Percentiles rank a stretch among this genome's conserved stretches.
These are phyloP conservation scores for Lycium ferocissimum DNA, from an alignment of 257 asterid genomes.

Conservation along the genomic window DNA sequence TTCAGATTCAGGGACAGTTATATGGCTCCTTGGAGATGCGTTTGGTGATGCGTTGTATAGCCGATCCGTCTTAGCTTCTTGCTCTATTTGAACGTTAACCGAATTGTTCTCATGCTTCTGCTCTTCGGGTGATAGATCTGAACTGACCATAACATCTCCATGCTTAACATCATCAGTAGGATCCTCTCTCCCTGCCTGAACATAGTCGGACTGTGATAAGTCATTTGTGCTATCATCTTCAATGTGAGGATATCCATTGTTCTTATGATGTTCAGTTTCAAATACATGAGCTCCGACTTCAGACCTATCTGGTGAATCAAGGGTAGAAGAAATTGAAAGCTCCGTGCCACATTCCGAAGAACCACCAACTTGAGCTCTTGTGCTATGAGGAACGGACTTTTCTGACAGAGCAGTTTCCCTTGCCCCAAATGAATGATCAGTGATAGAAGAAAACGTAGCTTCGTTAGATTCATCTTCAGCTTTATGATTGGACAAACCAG, in stretches of 20 bases:
- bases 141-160: constrained; percentile 36
- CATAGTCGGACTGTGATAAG: constrained; percentile 39
- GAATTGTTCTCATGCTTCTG: constrained; percentile 52
- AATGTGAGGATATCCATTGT: constrained; percentile 41
- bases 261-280: constrained; percentile 43
- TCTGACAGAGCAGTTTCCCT: constrained; percentile 52
- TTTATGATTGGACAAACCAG: constrained; percentile 49
- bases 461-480: constrained; percentile 48
- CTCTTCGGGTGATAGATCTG: constrained; percentile 43
- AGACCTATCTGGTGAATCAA: constrained; percentile 81
- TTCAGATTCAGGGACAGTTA: constrained; percentile 68
- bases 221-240: constrained; percentile 51
- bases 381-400: constrained; percentile 45
- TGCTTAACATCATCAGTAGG: constrained; percentile 39
- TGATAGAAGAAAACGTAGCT: constrained; percentile 47
- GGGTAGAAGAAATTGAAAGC: constrained; percentile 80
- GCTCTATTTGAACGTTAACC: constrained; percentile 46
- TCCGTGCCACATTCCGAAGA: constrained; percentile 95
- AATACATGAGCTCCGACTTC: constrained; percentile 56
- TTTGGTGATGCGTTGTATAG: constrained; percentile 61
- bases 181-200: constrained; percentile 46
- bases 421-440: constrained; percentile 46
- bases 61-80: constrained; percentile 50
- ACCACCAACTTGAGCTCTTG: constrained; percentile 58
- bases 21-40: constrained; percentile 79